Base-by-base conservation (phyloP, 208 protist species). In the Wallacemonas sp. region DNA sequence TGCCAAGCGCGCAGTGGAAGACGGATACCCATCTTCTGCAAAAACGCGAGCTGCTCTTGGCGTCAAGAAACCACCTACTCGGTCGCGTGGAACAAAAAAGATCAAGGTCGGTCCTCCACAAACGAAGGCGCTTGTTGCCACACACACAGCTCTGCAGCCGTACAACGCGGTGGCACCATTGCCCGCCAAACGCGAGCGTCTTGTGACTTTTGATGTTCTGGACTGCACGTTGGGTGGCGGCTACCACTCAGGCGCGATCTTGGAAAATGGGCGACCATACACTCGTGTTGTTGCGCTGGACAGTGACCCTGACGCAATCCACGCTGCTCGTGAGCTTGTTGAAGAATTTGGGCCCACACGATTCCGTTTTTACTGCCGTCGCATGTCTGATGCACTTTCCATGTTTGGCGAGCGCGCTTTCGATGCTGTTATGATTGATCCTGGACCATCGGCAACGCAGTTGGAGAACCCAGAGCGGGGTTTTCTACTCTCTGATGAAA, bases 211-310 rank as follows among this genome's bases (percentile, higher is more conserved):
- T 56, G 87, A 96, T 47, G 88, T 96, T 0, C 70, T 96, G 19
- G 90, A 96, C 62, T 96, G 90, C 70, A 94, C 90, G 0, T 84
- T 96, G 6, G 90, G 90, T 36, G 74, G 79, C 14, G 90, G 90
- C 2, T 90, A 87, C 60, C 90, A 96, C 53, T 58, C 85, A n/a
- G 84, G 87, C 1, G 87, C 86, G 8, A 68, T 94, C 12, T 79
- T 96, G 5, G 79, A 93, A 34, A 91, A 94, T 53, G 90, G 90
- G 3, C 47, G 54, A 15, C 90, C 90, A 22, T 96, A 90, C 69
- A 91, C 90, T 17, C 87, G 90, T 30, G 90, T 96, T 30, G 80
- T 94, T 4, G 90, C 87, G 4, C 63, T 96, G 60, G 90, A 96
- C 56, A 90, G 90, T 39, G 90, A 96, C 58, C 21, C 70, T 14